Base-by-base conservation (phyloP, 2,329 filamentous ascomycete species). In the Triangularia verruculosa region DNA sequence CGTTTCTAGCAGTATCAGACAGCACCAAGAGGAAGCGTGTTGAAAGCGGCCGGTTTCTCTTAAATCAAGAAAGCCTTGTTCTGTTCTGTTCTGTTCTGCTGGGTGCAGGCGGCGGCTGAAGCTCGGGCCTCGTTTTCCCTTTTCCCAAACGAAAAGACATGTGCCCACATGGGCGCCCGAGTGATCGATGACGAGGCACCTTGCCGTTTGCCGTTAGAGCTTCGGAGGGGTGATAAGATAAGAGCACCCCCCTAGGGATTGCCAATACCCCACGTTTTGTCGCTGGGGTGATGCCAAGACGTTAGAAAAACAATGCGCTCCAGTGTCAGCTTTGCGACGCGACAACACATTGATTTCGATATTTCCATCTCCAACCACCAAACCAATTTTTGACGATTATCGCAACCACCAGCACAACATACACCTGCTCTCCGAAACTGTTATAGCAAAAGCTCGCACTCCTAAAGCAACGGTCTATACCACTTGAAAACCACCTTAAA, bases 111-210 rank as follows among this genome's bases (percentile, higher is more conserved):
- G 22, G 20, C 57, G 34, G 53, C 13, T 32, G 11, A 59, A 52
- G 57, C 57, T 59, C 57, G 57, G 57, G 39, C 57, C 39, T 52
- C 15, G 64, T 27, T 39, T 24, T 47, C 13, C 15, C 39, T 62
- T 55, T 39, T 17, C 3, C 17, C 47, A 59, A 63, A n/a, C n/a
- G n/a, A 62, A 60, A 54, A 52, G 57, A 39, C 61, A 65, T 69
- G 70, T 67, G 70, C 63, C 61, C 66, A 64, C 66, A 20, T 20
- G 52, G 55, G 60, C 64, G 66, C 61, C 67, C 66, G 66, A 66
- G 63, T 67, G 64, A 64, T 65, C 70, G 69, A 71, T 71, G 69
- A 70, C 68, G 67, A 67, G 56, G 59, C 59, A 63, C 62, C 51
- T 54, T 47, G 39, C 39, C 39, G n/a, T 17, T 47, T 47, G 39